Evolutionary conservation across 2,329 filamentous ascomycete genomes (phyloP).

Genomic region (Nemania sp.): DNA sequence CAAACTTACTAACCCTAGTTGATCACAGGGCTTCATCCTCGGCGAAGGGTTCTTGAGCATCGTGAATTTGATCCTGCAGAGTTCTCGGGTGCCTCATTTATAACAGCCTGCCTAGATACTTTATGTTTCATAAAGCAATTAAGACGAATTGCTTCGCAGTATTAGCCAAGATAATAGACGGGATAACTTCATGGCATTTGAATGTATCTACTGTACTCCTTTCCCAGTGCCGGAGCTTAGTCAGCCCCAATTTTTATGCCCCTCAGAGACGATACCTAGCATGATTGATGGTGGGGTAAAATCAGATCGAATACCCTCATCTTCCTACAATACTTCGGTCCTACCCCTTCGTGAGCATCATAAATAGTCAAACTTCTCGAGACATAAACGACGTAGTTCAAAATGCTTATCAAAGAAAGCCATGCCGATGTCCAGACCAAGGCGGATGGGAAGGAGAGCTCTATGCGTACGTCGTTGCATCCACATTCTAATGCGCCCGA

Average conservation of each 20-base stretch:
- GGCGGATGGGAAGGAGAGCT: slow-evolving; percentile 56
- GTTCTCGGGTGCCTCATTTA: slow-evolving; percentile 73
- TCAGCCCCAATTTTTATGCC: not conserved
- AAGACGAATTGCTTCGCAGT: no score
- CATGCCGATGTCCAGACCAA: slow-evolving; percentile 54
- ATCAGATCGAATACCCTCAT: not conserved
- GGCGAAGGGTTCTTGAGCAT: slow-evolving; percentile 93
- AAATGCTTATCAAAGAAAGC: slow-evolving; percentile 59
- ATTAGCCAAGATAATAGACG: no score
- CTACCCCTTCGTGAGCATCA: not conserved
- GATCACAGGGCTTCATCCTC: slow-evolving; percentile 78
- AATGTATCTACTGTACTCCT: no score
- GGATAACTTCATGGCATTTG: slow-evolving; percentile 4
- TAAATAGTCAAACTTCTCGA: no score
- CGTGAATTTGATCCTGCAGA: slow-evolving; percentile 82
- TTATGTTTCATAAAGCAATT: no score
- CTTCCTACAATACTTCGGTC: not conserved
- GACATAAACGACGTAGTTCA: slow-evolving; percentile 24
- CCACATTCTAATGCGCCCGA: no score
- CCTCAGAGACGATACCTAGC: not conserved
- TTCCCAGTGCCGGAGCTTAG: no score
- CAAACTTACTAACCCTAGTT: slow-evolving; percentile 2
- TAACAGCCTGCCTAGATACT: no score
- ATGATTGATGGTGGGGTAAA: slow-evolving; percentile 2
- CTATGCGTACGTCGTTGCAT: slow-evolving; percentile 58